Conservation (phyloP, 495 filamentous ascomycete genomes). For the Clohesyomyces aquaticus region DNA sequence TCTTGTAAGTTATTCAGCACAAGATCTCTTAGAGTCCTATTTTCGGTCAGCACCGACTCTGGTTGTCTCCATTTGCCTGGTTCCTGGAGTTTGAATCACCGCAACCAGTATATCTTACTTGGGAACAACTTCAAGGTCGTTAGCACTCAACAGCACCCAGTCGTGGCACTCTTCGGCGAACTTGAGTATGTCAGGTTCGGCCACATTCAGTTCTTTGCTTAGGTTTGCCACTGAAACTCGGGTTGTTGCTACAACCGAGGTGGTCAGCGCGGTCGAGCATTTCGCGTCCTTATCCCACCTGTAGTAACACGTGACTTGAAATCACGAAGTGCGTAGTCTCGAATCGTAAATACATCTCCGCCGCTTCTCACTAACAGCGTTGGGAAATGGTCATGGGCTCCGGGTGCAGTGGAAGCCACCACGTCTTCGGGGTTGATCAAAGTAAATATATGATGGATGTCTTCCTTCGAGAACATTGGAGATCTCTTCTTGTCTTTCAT, state of each 20-base stretch:
- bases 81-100: no score
- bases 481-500: no score
- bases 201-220: constrained; percentile 11
- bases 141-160: constrained; percentile 19
- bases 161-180: constrained; percentile 9
- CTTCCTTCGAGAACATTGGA: constrained; percentile 19
- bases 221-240: constrained; percentile 21
- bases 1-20: constrained; percentile 6
- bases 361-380: not conserved
- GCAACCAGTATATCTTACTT: constrained; percentile 1
- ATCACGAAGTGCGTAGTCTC: constrained; percentile 4
- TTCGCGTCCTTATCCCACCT: not conserved
- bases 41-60: not conserved
- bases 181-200: not conserved
- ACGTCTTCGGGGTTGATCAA: constrained; percentile 7
- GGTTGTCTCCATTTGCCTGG: no score
- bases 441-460: constrained; percentile 16
- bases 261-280: not conserved
- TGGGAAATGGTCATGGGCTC: not conserved
- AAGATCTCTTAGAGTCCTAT: constrained; percentile 1
- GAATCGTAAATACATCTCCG: not conserved
- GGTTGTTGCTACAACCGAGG: constrained; percentile 4
- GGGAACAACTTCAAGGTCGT: constrained; percentile 19
- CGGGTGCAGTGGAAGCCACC: not conserved
- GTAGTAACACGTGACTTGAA: constrained; percentile 1